Percentiles rank a stretch among this genome's conserved stretches.
phyloP scores from a whole-genome alignment of 371 early-diverging fungal genomes.

The Nematocida sp. region DNA sequence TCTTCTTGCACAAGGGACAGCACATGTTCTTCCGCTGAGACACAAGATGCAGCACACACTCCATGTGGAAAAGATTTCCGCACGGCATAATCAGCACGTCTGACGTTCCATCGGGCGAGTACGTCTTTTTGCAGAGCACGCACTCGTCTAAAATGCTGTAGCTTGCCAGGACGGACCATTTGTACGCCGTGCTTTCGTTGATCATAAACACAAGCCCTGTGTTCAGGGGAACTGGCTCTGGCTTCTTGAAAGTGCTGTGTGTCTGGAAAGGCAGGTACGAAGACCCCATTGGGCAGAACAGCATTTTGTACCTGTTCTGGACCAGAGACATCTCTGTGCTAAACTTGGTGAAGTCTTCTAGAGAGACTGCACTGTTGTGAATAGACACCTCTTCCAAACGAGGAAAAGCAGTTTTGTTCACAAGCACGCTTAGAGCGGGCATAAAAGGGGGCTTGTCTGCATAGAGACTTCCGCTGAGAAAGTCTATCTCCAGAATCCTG shows the following conservation, averaged over 20 bases:
- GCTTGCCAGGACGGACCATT: not conserved
- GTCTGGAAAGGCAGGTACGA: conserved; percentile 2
- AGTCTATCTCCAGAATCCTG: not conserved
- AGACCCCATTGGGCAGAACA: conserved; percentile 35
- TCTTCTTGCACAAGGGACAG: conserved; percentile 39
- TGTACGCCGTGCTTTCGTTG: not conserved
- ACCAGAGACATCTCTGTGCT: conserved; percentile 14
- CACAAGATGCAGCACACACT: conserved; percentile 1
- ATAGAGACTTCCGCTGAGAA: not conserved
- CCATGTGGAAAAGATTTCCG: conserved; percentile 18
- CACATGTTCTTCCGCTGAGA: conserved; percentile 12
- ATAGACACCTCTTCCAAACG: conserved; percentile 1
- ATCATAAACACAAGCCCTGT: conserved; percentile 28
- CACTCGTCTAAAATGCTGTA: not conserved
- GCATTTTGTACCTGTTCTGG: conserved; percentile 5
- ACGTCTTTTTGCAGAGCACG: not conserved
- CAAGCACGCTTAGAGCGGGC: not conserved
- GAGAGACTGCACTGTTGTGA: conserved; percentile 6
- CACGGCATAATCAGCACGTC: conserved; percentile 13
- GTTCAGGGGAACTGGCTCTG: conserved; percentile 17
- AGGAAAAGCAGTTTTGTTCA: conserved; percentile 9
- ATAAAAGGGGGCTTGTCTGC: not conserved
- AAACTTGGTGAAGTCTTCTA: conserved; percentile 2
- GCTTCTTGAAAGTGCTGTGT: conserved; percentile 2
- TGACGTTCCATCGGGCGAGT: not conserved